Percentiles rank a stretch among this genome's conserved stretches.
Evolutionary conservation across 2,329 filamentous ascomycete species (phyloP).

Genomic region (Claviceps paspali): DNA sequence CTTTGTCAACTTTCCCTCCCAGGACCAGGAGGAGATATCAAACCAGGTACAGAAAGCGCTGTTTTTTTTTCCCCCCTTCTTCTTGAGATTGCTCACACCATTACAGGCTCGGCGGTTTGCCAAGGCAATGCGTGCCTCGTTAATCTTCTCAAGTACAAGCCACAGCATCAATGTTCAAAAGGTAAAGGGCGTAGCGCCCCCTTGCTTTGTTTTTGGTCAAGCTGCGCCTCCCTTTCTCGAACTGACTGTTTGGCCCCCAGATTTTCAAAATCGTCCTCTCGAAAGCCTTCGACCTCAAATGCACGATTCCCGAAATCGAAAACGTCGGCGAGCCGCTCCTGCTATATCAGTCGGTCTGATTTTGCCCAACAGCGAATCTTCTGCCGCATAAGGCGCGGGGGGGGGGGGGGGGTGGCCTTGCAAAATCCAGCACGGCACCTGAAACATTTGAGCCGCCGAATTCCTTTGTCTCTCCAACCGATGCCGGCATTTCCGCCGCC

Average conservation of each 20-base stretch:
- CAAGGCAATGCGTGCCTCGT: conserved; percentile 91
- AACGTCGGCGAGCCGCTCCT: conserved; percentile 92
- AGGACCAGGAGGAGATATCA: conserved; percentile 97
- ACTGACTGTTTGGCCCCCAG: conserved; percentile 31
- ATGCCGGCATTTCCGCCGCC: too few species aligned
- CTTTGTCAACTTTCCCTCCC: conserved; percentile 94
- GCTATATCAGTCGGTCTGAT: conserved; percentile 57
- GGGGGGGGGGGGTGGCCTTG: too few species aligned
- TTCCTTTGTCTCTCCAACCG: too few species aligned
- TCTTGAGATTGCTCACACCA: not conserved
- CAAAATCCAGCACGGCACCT: too few species aligned
- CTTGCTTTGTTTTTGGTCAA: not conserved
- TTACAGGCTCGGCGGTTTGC: conserved; percentile 78
- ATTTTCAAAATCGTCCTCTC: conserved; percentile 99
- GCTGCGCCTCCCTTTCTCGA: not conserved
- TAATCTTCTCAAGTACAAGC: conserved; percentile 97
- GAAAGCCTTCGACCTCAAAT: conserved; percentile 97
- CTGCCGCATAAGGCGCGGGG: too few species aligned
- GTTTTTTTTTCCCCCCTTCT: not conserved
- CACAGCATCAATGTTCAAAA: conserved; percentile 99
- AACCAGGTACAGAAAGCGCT: conserved; percentile 65
- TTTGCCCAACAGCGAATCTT: too few species aligned
- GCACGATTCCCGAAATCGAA: conserved; percentile 97
- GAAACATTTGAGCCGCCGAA: too few species aligned
- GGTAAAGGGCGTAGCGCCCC: conserved; percentile 31